These are phyloP conservation scores for Vinca minor DNA, from an alignment of 257 asterid species.

Conservation along the genomic window DNA sequence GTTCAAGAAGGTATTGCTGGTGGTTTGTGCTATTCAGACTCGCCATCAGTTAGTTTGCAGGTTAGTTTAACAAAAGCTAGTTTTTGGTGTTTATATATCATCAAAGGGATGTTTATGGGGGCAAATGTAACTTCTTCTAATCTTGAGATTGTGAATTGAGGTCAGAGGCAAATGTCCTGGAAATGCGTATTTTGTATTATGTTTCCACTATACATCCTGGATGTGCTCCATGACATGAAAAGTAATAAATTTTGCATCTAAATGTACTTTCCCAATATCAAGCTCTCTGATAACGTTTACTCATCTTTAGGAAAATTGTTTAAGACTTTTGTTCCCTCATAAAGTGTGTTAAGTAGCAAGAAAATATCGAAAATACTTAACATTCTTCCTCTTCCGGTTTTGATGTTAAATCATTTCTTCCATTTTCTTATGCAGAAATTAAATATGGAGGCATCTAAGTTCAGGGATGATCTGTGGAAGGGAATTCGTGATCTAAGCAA, in stretches of 20 bases:
- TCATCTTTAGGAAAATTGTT: background rate
- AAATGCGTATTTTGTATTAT: background rate
- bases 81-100: background rate
- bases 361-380: background rate
- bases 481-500: constrained; percentile 88
- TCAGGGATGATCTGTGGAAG: constrained; percentile 93
- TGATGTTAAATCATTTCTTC: background rate
- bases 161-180: background rate
- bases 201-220: background rate
- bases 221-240: background rate
- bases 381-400: background rate
- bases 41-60: constrained; percentile 85
- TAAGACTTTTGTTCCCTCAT: background rate
- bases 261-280: background rate
- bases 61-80: constrained; percentile 22
- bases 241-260: background rate
- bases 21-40: constrained; percentile 85
- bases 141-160: background rate
- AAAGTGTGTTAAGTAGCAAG: background rate
- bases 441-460: constrained; percentile 67
- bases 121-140: background rate
- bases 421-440: constrained; percentile 47
- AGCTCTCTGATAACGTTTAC: background rate
- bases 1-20: constrained; percentile 81
- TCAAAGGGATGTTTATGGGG: background rate